These are phyloP conservation scores for Apiotrichum montevideense DNA, from an alignment of 1,284 basidiomycete species.

Conservation along the genomic window DNA sequence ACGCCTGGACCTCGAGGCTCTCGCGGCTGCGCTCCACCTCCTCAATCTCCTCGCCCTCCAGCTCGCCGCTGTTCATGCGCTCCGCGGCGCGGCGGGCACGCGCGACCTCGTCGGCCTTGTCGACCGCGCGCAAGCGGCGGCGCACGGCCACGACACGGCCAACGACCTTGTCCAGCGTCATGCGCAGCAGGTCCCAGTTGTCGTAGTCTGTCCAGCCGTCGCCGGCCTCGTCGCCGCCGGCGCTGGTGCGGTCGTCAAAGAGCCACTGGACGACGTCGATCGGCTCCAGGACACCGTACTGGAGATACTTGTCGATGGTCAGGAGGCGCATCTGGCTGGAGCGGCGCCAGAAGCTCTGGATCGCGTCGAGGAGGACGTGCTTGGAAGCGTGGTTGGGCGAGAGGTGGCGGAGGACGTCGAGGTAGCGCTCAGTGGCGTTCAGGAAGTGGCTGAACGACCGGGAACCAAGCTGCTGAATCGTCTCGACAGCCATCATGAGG, in stretches of 20 bases:
- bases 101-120: slow-evolving; percentile 80
- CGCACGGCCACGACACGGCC: slow-evolving; percentile 72
- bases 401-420: slow-evolving; percentile 75
- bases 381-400: slow-evolving; percentile 52
- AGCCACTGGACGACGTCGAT: slow-evolving; percentile 83
- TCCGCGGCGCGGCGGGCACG: slow-evolving; percentile 61
- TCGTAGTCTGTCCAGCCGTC: slow-evolving; percentile 53
- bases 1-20: slow-evolving; percentile 35
- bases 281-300: slow-evolving; percentile 95
- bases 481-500: slow-evolving; percentile 79
- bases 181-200: slow-evolving; percentile 77
- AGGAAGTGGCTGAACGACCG: slow-evolving; percentile 97
- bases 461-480: slow-evolving; percentile 81
- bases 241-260: slow-evolving; percentile 52
- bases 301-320: slow-evolving; percentile 95
- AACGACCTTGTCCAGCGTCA: slow-evolving; percentile 75
- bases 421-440: slow-evolving; percentile 94
- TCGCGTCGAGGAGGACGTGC: slow-evolving; percentile 61
- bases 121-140: slow-evolving; percentile 62
- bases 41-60: slow-evolving; percentile 25
- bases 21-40: slow-evolving; percentile 34
- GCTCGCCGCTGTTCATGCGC: slow-evolving; percentile 34
- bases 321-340: slow-evolving; percentile 80
- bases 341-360: slow-evolving; percentile 69
- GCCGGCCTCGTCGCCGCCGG: slow-evolving; percentile 37